These are phyloP conservation scores for Xanthoconium purpureum DNA, from an alignment of 768 basidiomycete species.

Conservation along the genomic window DNA sequence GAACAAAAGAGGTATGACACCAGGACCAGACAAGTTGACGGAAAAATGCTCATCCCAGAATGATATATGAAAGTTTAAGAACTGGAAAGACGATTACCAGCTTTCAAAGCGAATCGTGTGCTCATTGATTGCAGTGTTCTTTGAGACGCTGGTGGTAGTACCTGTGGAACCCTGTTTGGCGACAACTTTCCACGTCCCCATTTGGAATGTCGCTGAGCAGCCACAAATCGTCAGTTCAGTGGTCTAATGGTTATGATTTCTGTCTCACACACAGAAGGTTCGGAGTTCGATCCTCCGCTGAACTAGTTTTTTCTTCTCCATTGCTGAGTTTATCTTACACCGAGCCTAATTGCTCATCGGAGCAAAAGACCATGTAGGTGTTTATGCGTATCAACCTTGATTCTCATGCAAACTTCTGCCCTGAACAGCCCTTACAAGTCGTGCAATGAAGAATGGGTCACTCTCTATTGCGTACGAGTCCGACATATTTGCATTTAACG, in stretches of 20 bases:
- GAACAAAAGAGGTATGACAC: no score
- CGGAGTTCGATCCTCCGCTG: constrained; percentile 38
- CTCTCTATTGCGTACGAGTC: constrained; percentile 31
- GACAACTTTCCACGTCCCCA: not conserved
- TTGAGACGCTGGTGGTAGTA: no score
- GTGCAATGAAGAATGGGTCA: constrained; percentile 25
- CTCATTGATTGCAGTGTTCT: no score
- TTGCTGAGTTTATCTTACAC: not conserved
- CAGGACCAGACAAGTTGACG: no score
- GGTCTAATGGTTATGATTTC: constrained; percentile 39
- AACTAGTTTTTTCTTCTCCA: constrained; percentile 20
- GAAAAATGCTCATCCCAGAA: no score
- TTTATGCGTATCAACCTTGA: not conserved
- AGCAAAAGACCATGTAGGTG: not conserved
- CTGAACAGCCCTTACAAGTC: not conserved
- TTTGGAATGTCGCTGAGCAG: not conserved
- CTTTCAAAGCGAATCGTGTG: not conserved
- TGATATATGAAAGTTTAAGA: no score
- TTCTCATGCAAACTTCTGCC: not conserved
- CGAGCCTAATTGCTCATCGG: not conserved
- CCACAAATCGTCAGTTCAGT: constrained; percentile 24
- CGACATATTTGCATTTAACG: not conserved
- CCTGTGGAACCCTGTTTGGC: no score
- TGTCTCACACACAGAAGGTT: constrained; percentile 39
- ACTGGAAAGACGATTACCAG: not conserved